A percentile compares a stretch with the other conserved stretches of the same genome.
Evolutionary conservation across 768 basidiomycete species (phyloP).

Genomic region (Xerocomus potaroensis): DNA sequence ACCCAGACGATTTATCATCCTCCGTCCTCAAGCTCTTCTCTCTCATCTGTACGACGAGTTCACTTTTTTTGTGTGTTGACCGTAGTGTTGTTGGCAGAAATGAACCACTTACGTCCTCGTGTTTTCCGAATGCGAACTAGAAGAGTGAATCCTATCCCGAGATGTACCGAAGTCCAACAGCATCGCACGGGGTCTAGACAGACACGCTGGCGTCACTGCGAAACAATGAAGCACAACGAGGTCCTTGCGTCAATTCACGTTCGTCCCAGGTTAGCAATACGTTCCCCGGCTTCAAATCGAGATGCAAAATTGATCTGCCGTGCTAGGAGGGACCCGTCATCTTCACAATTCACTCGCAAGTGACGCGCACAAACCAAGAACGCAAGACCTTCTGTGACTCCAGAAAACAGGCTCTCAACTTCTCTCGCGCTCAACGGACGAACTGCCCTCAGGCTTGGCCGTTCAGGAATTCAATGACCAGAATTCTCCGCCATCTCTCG

Average conservation of each 20-base stretch:
- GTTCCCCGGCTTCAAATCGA: constrained; percentile 93
- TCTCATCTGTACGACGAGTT: too few relatives aligned
- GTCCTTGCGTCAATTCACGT: constrained; percentile 66
- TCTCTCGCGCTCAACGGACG: constrained; percentile 85
- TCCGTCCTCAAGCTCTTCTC: too few relatives aligned
- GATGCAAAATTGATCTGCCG: constrained; percentile 79
- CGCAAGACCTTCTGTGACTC: constrained; percentile 80
- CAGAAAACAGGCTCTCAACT: constrained; percentile 72
- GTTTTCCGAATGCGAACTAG: constrained; percentile 75
- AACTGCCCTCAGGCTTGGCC: constrained; percentile 60
- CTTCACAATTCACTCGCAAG: not conserved
- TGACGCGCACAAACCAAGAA: constrained; percentile 61
- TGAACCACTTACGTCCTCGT: constrained; percentile 83
- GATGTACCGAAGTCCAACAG: constrained; percentile 95
- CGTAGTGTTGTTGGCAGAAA: too few relatives aligned
- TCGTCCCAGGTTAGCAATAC: constrained; percentile 92
- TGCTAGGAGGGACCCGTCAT: constrained; percentile 45
- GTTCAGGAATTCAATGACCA: constrained; percentile 20
- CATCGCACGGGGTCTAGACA: constrained; percentile 86
- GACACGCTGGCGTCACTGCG: not conserved
- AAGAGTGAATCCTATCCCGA: constrained; percentile 77
- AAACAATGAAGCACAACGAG: not conserved
- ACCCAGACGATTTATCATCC: too few relatives aligned
- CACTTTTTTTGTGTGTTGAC: too few relatives aligned
- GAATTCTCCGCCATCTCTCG: constrained; percentile 41